phyloP scores from a whole-genome alignment of 2,329 filamentous ascomycete genomes.

The Sphaerulina populicola region DNA sequence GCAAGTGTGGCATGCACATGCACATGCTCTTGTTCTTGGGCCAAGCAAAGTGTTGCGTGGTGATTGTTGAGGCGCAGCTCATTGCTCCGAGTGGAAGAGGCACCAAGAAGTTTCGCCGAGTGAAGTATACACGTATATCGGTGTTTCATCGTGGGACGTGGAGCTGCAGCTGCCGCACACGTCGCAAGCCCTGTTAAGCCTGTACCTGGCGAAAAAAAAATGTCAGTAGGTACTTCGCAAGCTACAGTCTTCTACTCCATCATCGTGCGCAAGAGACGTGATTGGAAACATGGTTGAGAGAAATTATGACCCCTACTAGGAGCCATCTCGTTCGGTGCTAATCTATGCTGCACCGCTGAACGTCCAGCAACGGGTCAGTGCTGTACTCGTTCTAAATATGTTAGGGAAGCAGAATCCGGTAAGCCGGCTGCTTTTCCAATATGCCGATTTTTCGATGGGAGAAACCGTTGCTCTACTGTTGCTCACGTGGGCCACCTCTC shows the following conservation, averaged over 20 bases:
- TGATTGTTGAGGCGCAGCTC: too few species aligned
- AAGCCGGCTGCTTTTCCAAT: background rate
- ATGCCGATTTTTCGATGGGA: background rate
- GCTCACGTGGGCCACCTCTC: slow-evolving; percentile 22
- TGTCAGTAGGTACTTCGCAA: background rate
- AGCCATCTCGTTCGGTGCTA: slow-evolving; percentile 14
- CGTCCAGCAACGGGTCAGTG: background rate
- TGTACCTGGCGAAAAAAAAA: too few species aligned
- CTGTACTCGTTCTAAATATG: background rate
- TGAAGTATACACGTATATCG: too few species aligned
- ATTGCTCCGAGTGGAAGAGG: too few species aligned
- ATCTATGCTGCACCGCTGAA: slow-evolving; percentile 5
- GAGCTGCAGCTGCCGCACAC: too few species aligned
- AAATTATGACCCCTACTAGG: slow-evolving; percentile 11
- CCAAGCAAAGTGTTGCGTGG: too few species aligned
- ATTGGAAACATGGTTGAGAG: background rate
- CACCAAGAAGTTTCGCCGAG: too few species aligned
- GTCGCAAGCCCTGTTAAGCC: too few species aligned
- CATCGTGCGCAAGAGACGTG: background rate
- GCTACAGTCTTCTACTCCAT: background rate
- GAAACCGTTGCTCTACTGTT: slow-evolving; percentile 21
- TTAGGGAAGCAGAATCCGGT: background rate
- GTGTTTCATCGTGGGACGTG: too few species aligned
- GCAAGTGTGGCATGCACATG: too few species aligned
- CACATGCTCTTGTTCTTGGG: too few species aligned